Evolutionary conservation across 306 rosid species (phyloP).

Genomic region (Fragaria vesca): DNA sequence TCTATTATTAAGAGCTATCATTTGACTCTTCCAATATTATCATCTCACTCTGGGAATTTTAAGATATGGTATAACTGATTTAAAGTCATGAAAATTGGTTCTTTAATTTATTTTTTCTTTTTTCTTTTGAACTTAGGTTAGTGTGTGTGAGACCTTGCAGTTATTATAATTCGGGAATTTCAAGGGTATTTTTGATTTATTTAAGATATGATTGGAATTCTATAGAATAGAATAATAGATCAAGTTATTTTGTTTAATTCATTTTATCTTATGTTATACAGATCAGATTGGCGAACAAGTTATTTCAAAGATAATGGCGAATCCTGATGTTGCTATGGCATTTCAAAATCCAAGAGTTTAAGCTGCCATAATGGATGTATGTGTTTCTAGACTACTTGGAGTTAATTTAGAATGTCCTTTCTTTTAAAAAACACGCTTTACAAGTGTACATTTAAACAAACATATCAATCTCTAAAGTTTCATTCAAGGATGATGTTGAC

Average conservation of each 20-base stretch:
- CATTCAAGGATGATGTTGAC: not conserved
- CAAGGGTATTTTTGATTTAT: not conserved
- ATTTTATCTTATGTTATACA: conserved; percentile 36
- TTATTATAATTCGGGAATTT: not conserved
- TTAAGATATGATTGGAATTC: not conserved
- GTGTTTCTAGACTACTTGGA: conserved; percentile 22
- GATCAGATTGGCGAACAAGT: conserved; percentile 98
- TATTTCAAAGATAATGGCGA: conserved; percentile 91
- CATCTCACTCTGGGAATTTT: not conserved
- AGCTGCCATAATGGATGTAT: conserved; percentile 97
- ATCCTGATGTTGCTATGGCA: conserved; percentile 94
- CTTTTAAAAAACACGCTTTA: not conserved
- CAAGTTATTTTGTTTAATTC: conserved; percentile 1
- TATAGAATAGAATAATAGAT: not conserved
- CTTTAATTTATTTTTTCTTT: not conserved
- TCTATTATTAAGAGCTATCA: not conserved
- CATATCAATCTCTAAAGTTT: not conserved
- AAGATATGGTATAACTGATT: not conserved
- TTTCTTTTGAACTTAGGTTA: not conserved
- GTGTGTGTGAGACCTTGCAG: not conserved
- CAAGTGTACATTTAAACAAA: not conserved
- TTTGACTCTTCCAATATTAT: not conserved
- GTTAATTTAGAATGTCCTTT: not conserved
- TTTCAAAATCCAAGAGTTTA: conserved; percentile 98
- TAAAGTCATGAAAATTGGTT: not conserved